These are phyloP conservation scores for Xylaria bambusicola DNA, from an alignment of 495 filamentous ascomycete genomes.

Conservation along the genomic window DNA sequence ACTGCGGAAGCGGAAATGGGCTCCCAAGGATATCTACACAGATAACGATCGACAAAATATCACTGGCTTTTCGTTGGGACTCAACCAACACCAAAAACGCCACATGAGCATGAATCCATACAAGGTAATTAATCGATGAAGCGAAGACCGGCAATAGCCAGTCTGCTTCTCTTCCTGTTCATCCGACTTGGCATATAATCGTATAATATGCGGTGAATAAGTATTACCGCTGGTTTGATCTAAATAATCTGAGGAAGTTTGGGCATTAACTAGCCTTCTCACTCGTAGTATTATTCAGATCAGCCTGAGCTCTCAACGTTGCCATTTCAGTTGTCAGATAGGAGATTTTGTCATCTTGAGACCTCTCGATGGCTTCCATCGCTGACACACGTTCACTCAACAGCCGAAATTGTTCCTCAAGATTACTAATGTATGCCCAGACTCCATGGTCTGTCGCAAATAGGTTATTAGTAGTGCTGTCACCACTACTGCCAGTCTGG, in stretches of 20 bases:
- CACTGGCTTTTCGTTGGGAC: constrained; percentile 15
- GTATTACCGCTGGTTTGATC: constrained; percentile 10
- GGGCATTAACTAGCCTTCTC: constrained; percentile 24
- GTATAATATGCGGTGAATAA: neutral
- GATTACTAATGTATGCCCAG: constrained; percentile 52
- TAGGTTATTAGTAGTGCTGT: constrained; percentile 45
- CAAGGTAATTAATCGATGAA: neutral
- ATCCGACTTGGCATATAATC: constrained; percentile 14
- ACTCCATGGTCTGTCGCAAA: constrained; percentile 48
- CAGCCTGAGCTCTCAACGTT: constrained; percentile 34
- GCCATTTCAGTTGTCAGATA: constrained; percentile 41
- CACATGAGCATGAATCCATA: constrained; percentile 11
- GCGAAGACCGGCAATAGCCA: constrained; percentile 30
- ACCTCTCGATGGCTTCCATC: constrained; percentile 44
- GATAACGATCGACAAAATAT: constrained; percentile 16
- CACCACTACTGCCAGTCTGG: constrained; percentile 33
- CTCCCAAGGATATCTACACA: constrained; percentile 14
- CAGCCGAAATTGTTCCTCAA: constrained; percentile 51
- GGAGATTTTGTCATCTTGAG: constrained; percentile 41
- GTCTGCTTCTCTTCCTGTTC: constrained; percentile 55
- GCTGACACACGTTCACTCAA: constrained; percentile 39
- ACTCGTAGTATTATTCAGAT: constrained; percentile 20
- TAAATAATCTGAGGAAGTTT: constrained; percentile 2
- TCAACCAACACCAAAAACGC: constrained; percentile 16
- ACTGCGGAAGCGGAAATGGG: neutral